Percentiles rank a stretch among this genome's conserved stretches.
phyloP scores from a whole-genome alignment of 2,329 filamentous ascomycete genomes.

The Colletotrichum euphorbiae region DNA sequence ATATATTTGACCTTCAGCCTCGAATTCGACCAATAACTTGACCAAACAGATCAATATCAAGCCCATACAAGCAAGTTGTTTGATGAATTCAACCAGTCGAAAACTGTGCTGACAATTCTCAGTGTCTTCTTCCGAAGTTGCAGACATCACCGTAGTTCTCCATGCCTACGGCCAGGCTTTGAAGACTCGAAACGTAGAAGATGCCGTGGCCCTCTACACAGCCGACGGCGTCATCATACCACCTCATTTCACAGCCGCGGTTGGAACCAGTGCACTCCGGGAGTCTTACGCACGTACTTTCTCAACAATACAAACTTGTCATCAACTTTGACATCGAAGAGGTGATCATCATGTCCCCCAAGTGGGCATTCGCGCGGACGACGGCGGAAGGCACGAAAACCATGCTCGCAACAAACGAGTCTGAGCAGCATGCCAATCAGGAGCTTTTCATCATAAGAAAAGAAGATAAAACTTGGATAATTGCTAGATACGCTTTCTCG shows the following conservation, averaged over 20 bases:
- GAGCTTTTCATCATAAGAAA: constrained; percentile 43
- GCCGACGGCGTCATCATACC: constrained; percentile 44
- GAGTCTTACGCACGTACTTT: constrained; percentile 42
- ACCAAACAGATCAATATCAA: not conserved
- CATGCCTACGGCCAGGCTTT: constrained; percentile 39
- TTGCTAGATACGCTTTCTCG: constrained; percentile 43
- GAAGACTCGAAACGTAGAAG: constrained; percentile 39
- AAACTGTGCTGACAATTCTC: not conserved
- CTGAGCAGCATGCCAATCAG: constrained; percentile 41
- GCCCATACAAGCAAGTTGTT: not conserved
- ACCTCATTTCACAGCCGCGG: constrained; percentile 41
- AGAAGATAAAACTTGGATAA: constrained; percentile 39
- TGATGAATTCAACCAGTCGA: too few relatives aligned
- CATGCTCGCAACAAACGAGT: constrained; percentile 40
- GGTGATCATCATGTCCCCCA: constrained; percentile 40
- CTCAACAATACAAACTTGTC: constrained; percentile 36
- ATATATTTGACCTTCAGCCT: too few relatives aligned
- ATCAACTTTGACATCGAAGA: constrained; percentile 40
- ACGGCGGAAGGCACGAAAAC: constrained; percentile 42
- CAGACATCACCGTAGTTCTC: constrained; percentile 39
- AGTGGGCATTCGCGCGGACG: constrained; percentile 42
- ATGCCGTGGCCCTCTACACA: constrained; percentile 41
- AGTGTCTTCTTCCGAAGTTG: constrained; percentile 51
- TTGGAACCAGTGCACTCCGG: constrained; percentile 35
- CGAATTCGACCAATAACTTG: too few relatives aligned